Base-by-base conservation (phyloP, 1,284 basidiomycete genomes). In the Xerocomus amazonicus region DNA sequence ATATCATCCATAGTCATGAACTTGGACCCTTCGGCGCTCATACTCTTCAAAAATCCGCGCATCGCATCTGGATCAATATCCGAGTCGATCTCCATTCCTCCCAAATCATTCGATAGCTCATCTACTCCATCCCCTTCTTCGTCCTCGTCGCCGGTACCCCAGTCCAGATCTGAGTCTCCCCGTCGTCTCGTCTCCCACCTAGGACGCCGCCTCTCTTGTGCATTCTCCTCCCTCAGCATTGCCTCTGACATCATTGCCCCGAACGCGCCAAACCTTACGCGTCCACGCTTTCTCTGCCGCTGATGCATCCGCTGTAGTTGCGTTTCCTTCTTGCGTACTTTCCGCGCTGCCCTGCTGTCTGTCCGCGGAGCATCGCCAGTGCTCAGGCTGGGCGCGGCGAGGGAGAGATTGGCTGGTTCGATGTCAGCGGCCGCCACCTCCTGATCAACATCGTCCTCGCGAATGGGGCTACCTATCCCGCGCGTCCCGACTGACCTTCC, bases 151-250 rank as follows among this genome's bases (percentile, higher is more conserved):
- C 70, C 75, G 46, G 78, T 78, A 1, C 84, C 86, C 84, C 84
- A 88, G 47, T 89, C 81, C 29, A 88, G 55, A 65, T 89, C 87
- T 14, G 83, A 86, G 64, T 87, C 84, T 0, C 77, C 83, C 47
- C 73, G 67, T 51, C 84, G 73, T 62, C 79, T 70, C 58, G 80
- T 74, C n/a, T 70, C 68, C 62, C 70, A 70, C 48, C 69, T 68
- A 13, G 73, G 69, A 56, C 79, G 80, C 13, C 55, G 60, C 23
- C 40, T 45, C 29, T 63, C 61, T 27, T 34, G 47, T 3, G 35
- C 57, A 28, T 70, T 67, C 16, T 67, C 68, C 19, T 65, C 74
- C 27, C 57, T 72, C 55, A 84, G 59, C 56, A 70, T 67, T 12
- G 69, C 75, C 58, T 87, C 84, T n/a, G 76, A 74, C 54, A 77